Evolutionary conservation across 495 filamentous ascomycete genomes (phyloP).

Genomic region (Staphylotrichum longicolle): DNA sequence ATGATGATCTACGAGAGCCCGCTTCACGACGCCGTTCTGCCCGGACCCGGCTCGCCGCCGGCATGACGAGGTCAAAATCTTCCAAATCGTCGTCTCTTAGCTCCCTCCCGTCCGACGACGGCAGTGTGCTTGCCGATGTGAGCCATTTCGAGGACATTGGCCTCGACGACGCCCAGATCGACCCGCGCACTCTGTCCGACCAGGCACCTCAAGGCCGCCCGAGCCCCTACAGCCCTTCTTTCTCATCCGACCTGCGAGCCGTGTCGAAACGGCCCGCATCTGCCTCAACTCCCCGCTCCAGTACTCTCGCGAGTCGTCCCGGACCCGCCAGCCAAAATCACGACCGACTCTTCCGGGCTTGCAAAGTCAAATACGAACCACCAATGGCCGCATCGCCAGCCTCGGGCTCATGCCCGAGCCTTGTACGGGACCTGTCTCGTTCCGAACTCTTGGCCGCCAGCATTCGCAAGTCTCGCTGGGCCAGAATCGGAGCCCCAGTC

Average conservation of each 20-base stretch:
- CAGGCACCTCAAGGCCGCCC: slow-evolving; percentile 44
- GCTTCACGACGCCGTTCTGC: slow-evolving; percentile 44
- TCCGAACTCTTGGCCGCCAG: slow-evolving; percentile 38
- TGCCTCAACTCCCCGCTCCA: slow-evolving; percentile 34
- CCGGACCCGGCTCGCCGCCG: slow-evolving; percentile 73
- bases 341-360: slow-evolving; percentile 31
- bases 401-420: slow-evolving; percentile 35
- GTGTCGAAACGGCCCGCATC: slow-evolving; percentile 38
- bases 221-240: slow-evolving; percentile 43
- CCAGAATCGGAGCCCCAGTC: slow-evolving; percentile 43
- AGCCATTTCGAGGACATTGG: slow-evolving; percentile 93
- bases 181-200: slow-evolving; percentile 43
- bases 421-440: slow-evolving; percentile 32
- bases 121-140: slow-evolving; percentile 63
- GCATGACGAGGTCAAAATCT: slow-evolving; percentile 79
- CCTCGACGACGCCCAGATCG: slow-evolving; percentile 59
- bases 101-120: slow-evolving; percentile 68
- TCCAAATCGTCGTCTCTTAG: slow-evolving; percentile 88
- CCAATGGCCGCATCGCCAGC: slow-evolving; percentile 36
- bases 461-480: slow-evolving; percentile 32
- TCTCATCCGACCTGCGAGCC: slow-evolving; percentile 43
- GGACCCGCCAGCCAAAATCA: slow-evolving; percentile 18
- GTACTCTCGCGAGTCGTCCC: slow-evolving; percentile 30
- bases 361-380: slow-evolving; percentile 32
- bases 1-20: slow-evolving; percentile 58